Evolutionary conservation across 2,329 filamentous ascomycete genomes (phyloP), one percentile per base, ranked within the genome.

Genomic region (Bisporella sp.): DNA sequence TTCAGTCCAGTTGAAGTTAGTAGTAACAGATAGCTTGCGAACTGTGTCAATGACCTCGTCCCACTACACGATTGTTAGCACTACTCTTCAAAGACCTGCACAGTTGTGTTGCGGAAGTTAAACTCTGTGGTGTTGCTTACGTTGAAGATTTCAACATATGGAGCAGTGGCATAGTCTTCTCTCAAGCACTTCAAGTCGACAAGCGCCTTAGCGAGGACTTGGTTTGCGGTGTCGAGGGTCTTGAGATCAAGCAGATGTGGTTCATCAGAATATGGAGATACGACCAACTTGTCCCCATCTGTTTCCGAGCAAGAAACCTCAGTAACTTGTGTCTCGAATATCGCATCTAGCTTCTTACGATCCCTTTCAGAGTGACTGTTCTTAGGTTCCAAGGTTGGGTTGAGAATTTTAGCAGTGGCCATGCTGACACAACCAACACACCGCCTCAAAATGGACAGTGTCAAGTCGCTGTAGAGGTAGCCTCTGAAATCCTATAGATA

Each of bases 101-200:
- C 21, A 21, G 21, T 21, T 21, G 21, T 2, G 21, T 21, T 21
- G 21, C 21, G 21, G 21, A 21, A 2, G 21, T 21, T 3, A 21
- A 21, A 21, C 21, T 21, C 21, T 21, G 35, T 46, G 13, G 6
- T 13, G 32, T 11, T 32, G 29, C 51, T 37, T 48, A 52, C 46
- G 68, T 95, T 95, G 71, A 96, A 91, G 0, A 82, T 82, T 2
- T 83, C 77, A 4, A 73, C 67, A 68, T 95, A 96, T 0, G 79
- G 73, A 1, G 84, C 82, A 1, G 82, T 90, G 51, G 89, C 87
- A 69, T 95, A 96, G 64, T 90, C 84, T 6, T 74, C 65, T 2
- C 82, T 78, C 13, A 81, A 70, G 37, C 81, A 79, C 52, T 72
- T 73, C 57, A 96, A 73, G 11, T 72, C 71, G 31, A 79, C 78